Base-by-base conservation (phyloP, 768 basidiomycete species). In the Kwoniella dendrophila region DNA sequence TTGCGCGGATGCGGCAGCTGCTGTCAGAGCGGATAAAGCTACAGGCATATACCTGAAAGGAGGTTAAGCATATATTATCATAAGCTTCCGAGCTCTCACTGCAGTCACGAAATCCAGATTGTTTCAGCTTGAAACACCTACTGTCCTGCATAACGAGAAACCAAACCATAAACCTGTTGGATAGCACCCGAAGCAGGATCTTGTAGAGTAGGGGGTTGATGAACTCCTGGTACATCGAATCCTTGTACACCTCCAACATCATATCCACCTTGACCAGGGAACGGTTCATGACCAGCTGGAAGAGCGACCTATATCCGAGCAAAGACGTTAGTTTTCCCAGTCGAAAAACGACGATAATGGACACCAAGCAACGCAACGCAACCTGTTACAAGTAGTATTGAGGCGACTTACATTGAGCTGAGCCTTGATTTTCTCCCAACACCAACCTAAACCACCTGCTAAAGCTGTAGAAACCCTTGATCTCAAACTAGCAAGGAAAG, bases 401-500 rank as follows among this genome's bases (percentile, higher is more conserved):
- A n/a, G n/a, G n/a, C n/a, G n/a, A n/a, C n/a, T n/a, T 40, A 80
- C 79, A 45, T 74, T 76, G 36, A 80, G 62, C 49, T 74, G 69
- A 38, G 73, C 59, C 51, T 70, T 69, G 14, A 67, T 68, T 43
- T 68, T 75, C 48, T 69, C 72, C 79, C 78, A 79, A 7, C 67
- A 55, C 75, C 75, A 75, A 24, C 65, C 67, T 29, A 76, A n/a
- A 1, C 63, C 70, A 4, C 66, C 64, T 4, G 69, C 62, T 12
- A 80, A 40, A 29, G 68, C 74, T 2, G 67, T 63, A 1, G 68
- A 68, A n/a, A 69, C 73, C 24, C 72, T 54, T 10, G 48, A 62
- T 51, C 74, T 53, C 6, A 79, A 64, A 47, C 72, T 62, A 16
- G 88, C 86, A 40, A 96, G 84, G 4, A 88, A 82, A 14, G 85